phyloP scores from a whole-genome alignment of 108 stramenopile species.

The Phaeodactylum tricornutum region DNA sequence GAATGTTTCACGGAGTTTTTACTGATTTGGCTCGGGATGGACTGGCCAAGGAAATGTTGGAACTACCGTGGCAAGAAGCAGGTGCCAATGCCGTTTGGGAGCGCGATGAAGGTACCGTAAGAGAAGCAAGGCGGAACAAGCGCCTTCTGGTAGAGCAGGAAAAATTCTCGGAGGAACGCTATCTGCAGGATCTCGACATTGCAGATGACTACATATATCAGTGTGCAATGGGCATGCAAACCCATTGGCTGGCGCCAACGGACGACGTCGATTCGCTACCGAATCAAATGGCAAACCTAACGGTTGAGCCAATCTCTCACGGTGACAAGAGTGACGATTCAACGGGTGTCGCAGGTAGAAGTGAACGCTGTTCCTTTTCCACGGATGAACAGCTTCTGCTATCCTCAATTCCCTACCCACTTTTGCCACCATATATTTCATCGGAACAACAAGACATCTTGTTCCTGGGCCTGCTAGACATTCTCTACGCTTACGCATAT shows the following conservation, averaged over 20 bases:
- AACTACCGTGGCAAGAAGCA: conserved; percentile 31
- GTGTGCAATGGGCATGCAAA: conserved; percentile 44
- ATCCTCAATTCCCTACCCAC: conserved; percentile 44
- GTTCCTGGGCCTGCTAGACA: conserved; percentile 57
- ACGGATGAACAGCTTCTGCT: conserved; percentile 55
- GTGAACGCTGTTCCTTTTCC: conserved; percentile 14
- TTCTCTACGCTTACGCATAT: conserved; percentile 83
- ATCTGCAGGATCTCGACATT: conserved; percentile 51
- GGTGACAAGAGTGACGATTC: not conserved
- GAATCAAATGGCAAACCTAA: not conserved
- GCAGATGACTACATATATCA: conserved; percentile 32
- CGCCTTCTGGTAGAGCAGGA: conserved; percentile 53
- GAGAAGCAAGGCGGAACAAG: conserved; percentile 24
- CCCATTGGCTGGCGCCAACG: conserved; percentile 40
- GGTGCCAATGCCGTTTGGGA: conserved; percentile 2
- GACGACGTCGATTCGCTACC: not conserved
- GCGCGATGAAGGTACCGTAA: no score
- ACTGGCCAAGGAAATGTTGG: conserved; percentile 67
- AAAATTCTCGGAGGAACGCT: conserved; percentile 71
- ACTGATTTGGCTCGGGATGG: conserved; percentile 64
- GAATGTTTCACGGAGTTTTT: conserved; percentile 60
- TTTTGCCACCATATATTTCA: conserved; percentile 14
- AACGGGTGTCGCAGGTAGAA: conserved; percentile 2
- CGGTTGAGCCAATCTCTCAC: not conserved
- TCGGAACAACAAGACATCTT: conserved; percentile 4